phyloP scores from a whole-genome alignment of 2,329 filamentous ascomycete genomes.

The Parastagonospora avenae region DNA sequence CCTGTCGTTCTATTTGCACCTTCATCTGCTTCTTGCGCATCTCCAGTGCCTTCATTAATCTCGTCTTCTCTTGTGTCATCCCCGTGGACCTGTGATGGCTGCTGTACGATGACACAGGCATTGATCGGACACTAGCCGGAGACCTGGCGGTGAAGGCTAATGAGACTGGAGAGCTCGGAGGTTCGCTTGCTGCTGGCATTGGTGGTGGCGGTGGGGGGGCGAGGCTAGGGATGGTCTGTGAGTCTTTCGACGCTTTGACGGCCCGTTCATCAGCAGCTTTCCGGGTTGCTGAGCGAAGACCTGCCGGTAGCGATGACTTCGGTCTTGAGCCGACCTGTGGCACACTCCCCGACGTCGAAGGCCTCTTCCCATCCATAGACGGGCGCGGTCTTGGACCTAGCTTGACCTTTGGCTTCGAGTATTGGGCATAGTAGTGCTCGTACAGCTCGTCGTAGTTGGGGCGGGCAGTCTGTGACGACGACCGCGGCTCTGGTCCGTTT shows the following conservation, averaged over 20 bases:
- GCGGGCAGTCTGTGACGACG: slow-evolving; percentile 49
- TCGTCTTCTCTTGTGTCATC: slow-evolving; percentile 88
- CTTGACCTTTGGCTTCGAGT: slow-evolving; percentile 82
- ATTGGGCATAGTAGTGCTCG: slow-evolving; percentile 55
- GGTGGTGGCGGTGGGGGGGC: slow-evolving; percentile 41
- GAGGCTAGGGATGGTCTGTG: slow-evolving; percentile 33
- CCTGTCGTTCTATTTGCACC: slow-evolving; percentile 39
- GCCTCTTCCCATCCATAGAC: slow-evolving; percentile 69
- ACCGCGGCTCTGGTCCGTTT: slow-evolving; percentile 49
- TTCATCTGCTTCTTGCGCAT: slow-evolving; percentile 80
- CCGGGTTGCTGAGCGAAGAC: slow-evolving; percentile 64
- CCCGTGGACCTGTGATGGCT: slow-evolving; percentile 50
- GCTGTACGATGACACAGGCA: slow-evolving; percentile 48
- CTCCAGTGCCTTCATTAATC: slow-evolving; percentile 93
- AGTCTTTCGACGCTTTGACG: slow-evolving; percentile 42
- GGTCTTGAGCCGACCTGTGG: slow-evolving; percentile 62
- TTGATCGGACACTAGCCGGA: slow-evolving; percentile 50
- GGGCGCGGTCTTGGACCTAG: slow-evolving; percentile 85
- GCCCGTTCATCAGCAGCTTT: slow-evolving; percentile 38
- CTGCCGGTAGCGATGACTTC: slow-evolving; percentile 78
- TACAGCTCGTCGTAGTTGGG: slow-evolving; percentile 50
- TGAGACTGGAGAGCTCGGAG: slow-evolving; percentile 44
- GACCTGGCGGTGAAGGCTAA: slow-evolving; percentile 46
- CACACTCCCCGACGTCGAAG: slow-evolving; percentile 60
- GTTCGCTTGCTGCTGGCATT: slow-evolving; percentile 41